Percentiles rank a stretch among this genome's conserved stretches.
Conservation (phyloP, 495 filamentous ascomycete species). For the Chaetomium fimeti region DNA sequence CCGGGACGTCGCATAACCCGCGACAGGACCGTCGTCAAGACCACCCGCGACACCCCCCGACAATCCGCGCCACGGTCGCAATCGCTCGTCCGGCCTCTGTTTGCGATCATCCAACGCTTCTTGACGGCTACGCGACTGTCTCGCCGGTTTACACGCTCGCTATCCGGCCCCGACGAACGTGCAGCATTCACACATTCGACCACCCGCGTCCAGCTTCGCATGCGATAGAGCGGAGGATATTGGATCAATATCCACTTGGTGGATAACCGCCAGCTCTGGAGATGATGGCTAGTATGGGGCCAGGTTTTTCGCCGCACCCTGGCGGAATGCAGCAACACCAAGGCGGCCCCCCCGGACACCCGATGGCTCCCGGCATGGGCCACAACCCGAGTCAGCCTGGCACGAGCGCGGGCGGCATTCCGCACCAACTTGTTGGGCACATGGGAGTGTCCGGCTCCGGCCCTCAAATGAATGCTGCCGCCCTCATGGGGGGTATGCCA, state of each 20-base stretch:
- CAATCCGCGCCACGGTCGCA: slow-evolving; percentile 20
- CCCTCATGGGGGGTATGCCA: slow-evolving; percentile 77
- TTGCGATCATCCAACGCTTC: not conserved
- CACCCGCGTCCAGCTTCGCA: slow-evolving; percentile 35
- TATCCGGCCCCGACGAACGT: slow-evolving; percentile 4
- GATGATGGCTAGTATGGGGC: slow-evolving; percentile 66
- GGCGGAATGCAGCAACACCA: slow-evolving; percentile 71
- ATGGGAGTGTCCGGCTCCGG: slow-evolving; percentile 80
- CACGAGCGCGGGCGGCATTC: slow-evolving; percentile 62
- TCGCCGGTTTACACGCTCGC: slow-evolving; percentile 16
- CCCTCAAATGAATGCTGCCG: slow-evolving; percentile 74
- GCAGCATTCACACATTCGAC: slow-evolving; percentile 6
- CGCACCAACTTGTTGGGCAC: slow-evolving; percentile 68
- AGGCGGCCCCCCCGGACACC: slow-evolving; percentile 73
- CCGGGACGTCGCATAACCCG: slow-evolving; percentile 16
- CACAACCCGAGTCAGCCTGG: slow-evolving; percentile 68
- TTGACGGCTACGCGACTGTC: slow-evolving; percentile 22
- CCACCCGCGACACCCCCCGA: slow-evolving; percentile 14
- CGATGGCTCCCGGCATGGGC: slow-evolving; percentile 52
- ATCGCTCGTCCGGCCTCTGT: slow-evolving; percentile 13
- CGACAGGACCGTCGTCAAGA: not conserved
- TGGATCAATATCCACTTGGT: slow-evolving; percentile 52
- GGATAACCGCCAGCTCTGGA: slow-evolving; percentile 48
- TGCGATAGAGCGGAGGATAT: slow-evolving; percentile 42
- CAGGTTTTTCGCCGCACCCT: slow-evolving; percentile 65